phyloP scores from a whole-genome alignment of 1,139 yeast genomes.

The Scheffersomyces illinoinensis region DNA sequence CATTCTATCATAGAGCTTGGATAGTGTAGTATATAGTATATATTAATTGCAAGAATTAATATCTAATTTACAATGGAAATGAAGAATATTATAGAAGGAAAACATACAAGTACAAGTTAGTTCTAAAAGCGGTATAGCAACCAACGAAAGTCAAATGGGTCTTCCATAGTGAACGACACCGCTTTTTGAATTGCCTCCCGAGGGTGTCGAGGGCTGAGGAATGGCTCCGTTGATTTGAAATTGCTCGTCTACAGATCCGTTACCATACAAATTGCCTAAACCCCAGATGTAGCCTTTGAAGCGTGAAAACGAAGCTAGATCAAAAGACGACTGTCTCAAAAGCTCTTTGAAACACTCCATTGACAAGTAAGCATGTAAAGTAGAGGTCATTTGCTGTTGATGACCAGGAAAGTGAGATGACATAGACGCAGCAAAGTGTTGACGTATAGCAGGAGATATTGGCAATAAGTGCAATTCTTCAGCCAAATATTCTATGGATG shows the following conservation, averaged over 20 bases:
- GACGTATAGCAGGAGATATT: slow-evolving; percentile 50
- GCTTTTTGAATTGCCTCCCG: slow-evolving; percentile 17
- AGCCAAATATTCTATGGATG: slow-evolving; percentile 51
- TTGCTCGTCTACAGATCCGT: slow-evolving; percentile 13
- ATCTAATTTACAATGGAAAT: neutral
- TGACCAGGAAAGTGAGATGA: slow-evolving; percentile 31
- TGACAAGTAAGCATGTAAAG: slow-evolving; percentile 55
- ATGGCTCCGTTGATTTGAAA: slow-evolving; percentile 17
- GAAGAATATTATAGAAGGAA: neutral
- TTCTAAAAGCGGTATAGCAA: neutral
- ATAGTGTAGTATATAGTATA: neutral
- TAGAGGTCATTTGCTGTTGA: slow-evolving; percentile 46
- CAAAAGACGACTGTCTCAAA: slow-evolving; percentile 43
- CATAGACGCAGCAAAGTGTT: slow-evolving; percentile 45
- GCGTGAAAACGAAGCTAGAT: slow-evolving; percentile 32
- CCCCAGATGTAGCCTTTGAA: slow-evolving; percentile 60
- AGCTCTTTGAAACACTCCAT: slow-evolving; percentile 60
- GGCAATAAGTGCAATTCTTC: slow-evolving; percentile 60
- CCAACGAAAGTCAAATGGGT: slow-evolving; percentile 17
- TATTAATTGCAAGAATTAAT: neutral
- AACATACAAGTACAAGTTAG: neutral
- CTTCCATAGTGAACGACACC: slow-evolving; percentile 38
- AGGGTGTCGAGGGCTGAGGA: slow-evolving; percentile 20
- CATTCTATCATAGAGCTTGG: neutral
- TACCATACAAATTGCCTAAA: slow-evolving; percentile 31